Conservation (phyloP, 2,329 filamentous ascomycete species). For the Cercospora zeina region DNA sequence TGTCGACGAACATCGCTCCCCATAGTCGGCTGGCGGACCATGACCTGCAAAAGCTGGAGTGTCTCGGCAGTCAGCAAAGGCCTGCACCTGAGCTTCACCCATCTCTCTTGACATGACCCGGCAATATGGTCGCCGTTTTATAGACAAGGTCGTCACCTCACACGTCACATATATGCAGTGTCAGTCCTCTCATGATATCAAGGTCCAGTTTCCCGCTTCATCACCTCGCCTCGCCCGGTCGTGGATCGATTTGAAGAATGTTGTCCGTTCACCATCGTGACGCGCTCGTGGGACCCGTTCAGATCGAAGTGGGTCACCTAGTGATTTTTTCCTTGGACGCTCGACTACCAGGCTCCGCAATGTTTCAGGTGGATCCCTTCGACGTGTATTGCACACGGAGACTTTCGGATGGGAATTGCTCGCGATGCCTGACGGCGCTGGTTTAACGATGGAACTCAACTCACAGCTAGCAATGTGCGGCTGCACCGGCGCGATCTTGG, state of each 20-base stretch:
- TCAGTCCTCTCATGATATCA: neutral
- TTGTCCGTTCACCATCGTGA: neutral
- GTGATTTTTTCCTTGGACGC: neutral
- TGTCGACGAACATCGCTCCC: constrained; percentile 11
- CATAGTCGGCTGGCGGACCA: constrained; percentile 10
- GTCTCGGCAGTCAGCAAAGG: constrained; percentile 16
- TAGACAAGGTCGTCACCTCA: constrained; percentile 1
- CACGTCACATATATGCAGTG: neutral
- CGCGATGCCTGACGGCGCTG: neutral
- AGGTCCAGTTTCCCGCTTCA: neutral
- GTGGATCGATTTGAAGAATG: neutral
- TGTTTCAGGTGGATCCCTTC: neutral
- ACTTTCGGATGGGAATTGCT: neutral
- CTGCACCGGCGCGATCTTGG: neutral
- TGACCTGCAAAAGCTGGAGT: constrained; percentile 17
- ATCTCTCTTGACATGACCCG: neutral
- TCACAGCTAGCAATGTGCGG: neutral
- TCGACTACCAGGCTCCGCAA: neutral
- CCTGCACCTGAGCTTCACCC: constrained; percentile 13
- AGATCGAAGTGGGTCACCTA: neutral
- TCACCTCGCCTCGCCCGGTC: neutral
- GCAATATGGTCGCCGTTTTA: constrained; percentile 8
- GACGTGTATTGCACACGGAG: neutral
- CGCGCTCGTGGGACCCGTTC: neutral
- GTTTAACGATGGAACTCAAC: neutral